Percentiles rank a stretch among this genome's conserved stretches.
These are phyloP conservation scores for Trapa incisa DNA, from an alignment of 345 rosid species.

Conservation along the genomic window DNA sequence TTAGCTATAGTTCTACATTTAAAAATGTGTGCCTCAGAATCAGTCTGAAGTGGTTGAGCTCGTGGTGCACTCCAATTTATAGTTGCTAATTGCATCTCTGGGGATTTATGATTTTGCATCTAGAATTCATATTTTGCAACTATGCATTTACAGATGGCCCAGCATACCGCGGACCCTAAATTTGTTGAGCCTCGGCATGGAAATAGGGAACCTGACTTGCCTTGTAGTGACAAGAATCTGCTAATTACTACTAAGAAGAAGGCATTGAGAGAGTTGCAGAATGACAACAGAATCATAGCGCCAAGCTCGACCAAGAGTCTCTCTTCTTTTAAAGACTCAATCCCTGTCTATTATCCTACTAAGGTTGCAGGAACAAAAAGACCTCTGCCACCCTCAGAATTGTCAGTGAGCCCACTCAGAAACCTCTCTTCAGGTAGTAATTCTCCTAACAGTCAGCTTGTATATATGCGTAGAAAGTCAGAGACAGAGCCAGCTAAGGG, in stretches of 20 bases:
- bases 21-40: background rate
- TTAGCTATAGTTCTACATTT: too few species aligned
- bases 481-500: slow-evolving; percentile 47
- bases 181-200: slow-evolving; percentile 24
- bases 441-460: slow-evolving; percentile 47
- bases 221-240: slow-evolving; percentile 29
- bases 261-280: slow-evolving; percentile 48
- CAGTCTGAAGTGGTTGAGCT: background rate
- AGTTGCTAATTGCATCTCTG: background rate
- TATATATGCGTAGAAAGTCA: slow-evolving; percentile 67
- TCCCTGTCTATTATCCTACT: slow-evolving; percentile 18
- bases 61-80: background rate
- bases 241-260: slow-evolving; percentile 36
- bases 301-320: slow-evolving; percentile 20
- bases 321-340: slow-evolving; percentile 33
- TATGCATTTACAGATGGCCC: slow-evolving; percentile 30
- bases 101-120: background rate
- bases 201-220: slow-evolving; percentile 26
- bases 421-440: slow-evolving; percentile 31
- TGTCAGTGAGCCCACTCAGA: slow-evolving; percentile 19
- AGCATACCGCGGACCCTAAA: slow-evolving; percentile 34
- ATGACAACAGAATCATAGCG: slow-evolving; percentile 32
- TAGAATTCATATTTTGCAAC: background rate
- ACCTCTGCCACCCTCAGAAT: slow-evolving; percentile 19
- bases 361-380: slow-evolving; percentile 53